phyloP scores from a whole-genome alignment of 2,329 filamentous ascomycete species.

The Stachybotrys elegans region DNA sequence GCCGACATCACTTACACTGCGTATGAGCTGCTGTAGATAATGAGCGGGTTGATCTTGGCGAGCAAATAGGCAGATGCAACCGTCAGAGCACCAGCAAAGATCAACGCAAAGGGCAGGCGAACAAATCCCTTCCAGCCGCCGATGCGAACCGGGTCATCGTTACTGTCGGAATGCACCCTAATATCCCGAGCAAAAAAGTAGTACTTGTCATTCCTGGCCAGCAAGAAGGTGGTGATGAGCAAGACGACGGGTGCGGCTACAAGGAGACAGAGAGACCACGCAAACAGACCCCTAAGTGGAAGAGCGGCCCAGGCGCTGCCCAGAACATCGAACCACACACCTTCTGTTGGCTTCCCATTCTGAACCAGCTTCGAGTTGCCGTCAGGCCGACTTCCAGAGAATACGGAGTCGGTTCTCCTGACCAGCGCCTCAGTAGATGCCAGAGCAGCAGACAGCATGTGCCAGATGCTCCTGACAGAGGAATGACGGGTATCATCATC shows the following conservation, averaged over 20 bases:
- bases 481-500: slow-evolving; percentile 82
- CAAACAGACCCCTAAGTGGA: slow-evolving; percentile 76
- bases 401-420: slow-evolving; percentile 60
- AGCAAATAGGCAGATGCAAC: slow-evolving; percentile 70
- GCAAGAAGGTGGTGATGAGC: slow-evolving; percentile 60
- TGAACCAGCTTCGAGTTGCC: slow-evolving; percentile 55
- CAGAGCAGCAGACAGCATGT: slow-evolving; percentile 86
- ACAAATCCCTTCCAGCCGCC: slow-evolving; percentile 79
- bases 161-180: slow-evolving; percentile 51
- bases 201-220: slow-evolving; percentile 72
- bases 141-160: slow-evolving; percentile 56
- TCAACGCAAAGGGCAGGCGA: slow-evolving; percentile 73
- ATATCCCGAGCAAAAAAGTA: slow-evolving; percentile 72
- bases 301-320: slow-evolving; percentile 76
- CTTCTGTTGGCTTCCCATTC: slow-evolving; percentile 61
- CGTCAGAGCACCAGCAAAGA: slow-evolving; percentile 62
- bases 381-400: slow-evolving; percentile 54
- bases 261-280: slow-evolving; percentile 77
- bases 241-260: slow-evolving; percentile 73
- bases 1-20: slow-evolving; percentile 49
- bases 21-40: slow-evolving; percentile 87
- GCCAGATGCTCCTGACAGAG: slow-evolving; percentile 70
- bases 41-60: slow-evolving; percentile 79
- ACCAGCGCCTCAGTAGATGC: slow-evolving; percentile 69
- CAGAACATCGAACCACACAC: slow-evolving; percentile 93